Conservation (phyloP, 257 asterid genomes). For the Solanum chmielewskii region DNA sequence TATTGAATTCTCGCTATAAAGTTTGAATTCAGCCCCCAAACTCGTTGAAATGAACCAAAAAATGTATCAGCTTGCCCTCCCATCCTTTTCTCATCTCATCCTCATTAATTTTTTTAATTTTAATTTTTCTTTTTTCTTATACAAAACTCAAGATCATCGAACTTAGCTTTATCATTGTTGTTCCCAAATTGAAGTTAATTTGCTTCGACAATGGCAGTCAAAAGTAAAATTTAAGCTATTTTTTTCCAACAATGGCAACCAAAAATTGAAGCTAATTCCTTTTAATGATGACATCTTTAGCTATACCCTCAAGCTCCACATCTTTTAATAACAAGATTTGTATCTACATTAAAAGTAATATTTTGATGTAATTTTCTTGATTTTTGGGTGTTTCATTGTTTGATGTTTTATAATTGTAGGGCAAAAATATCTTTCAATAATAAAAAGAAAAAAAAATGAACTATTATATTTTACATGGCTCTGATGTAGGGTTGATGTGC, state of each 20-base stretch:
- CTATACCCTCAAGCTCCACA: background rate
- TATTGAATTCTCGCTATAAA: too few species aligned
- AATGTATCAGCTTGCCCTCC: too few species aligned
- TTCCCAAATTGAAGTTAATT: background rate
- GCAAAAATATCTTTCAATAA: background rate
- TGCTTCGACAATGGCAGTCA: background rate
- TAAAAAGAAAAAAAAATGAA: too few species aligned
- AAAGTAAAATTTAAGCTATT: too few species aligned
- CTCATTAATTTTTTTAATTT: too few species aligned
- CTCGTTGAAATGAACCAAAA: too few species aligned
- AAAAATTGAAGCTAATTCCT: background rate
- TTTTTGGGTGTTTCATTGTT: background rate
- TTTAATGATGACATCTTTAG: background rate
- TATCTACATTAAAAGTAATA: background rate
- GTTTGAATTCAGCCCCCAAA: too few species aligned
- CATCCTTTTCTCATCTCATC: too few species aligned
- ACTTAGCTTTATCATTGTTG: background rate
- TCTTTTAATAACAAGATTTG: background rate
- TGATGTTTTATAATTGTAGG: background rate
- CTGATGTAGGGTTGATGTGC: too few species aligned
- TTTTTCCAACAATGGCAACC: too few species aligned
- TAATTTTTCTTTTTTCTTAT: too few species aligned
- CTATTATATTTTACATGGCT: background rate
- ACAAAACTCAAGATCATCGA: too few species aligned
- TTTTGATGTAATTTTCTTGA: background rate